phyloP scores from a whole-genome alignment of 345 rosid genomes.

The Boechera stricta region DNA sequence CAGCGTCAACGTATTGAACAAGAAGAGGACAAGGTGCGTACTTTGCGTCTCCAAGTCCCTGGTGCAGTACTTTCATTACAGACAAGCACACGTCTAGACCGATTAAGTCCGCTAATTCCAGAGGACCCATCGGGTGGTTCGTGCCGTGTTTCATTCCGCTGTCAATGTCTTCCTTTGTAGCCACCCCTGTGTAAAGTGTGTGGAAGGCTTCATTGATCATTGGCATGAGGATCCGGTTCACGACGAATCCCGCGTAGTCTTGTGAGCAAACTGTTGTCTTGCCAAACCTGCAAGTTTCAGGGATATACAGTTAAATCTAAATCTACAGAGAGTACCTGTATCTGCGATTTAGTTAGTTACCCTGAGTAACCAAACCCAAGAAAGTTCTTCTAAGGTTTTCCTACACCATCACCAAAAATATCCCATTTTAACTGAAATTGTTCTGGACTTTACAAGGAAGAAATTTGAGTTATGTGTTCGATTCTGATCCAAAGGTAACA shows the following conservation, averaged over 20 bases:
- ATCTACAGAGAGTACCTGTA: neutral
- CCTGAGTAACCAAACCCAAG: neutral
- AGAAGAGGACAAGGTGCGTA: slow-evolving; percentile 87
- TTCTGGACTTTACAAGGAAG: neutral
- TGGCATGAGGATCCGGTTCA: slow-evolving; percentile 92
- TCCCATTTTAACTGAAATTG: neutral
- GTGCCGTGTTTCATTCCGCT: slow-evolving; percentile 89
- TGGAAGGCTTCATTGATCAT: slow-evolving; percentile 95
- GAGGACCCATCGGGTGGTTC: slow-evolving; percentile 91
- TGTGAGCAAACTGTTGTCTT: slow-evolving; percentile 79
- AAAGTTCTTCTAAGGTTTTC: neutral
- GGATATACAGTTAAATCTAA: neutral
- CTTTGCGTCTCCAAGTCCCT: slow-evolving; percentile 71
- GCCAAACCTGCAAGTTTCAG: slow-evolving; percentile 59
- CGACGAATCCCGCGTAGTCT: slow-evolving; percentile 82
- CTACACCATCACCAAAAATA: neutral
- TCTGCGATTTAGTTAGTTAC: neutral
- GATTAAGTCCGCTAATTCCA: slow-evolving; percentile 83
- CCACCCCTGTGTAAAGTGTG: slow-evolving; percentile 85
- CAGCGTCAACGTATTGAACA: slow-evolving; percentile 86
- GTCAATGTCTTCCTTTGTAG: slow-evolving; percentile 93
- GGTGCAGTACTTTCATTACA: slow-evolving; percentile 73
- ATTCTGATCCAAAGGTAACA: slow-evolving; percentile 10
- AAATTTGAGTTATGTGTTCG: neutral
- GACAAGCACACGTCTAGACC: slow-evolving; percentile 86